Conservation (phyloP, 345 rosid genomes). For the Cardamine chenopodiifolia region DNA sequence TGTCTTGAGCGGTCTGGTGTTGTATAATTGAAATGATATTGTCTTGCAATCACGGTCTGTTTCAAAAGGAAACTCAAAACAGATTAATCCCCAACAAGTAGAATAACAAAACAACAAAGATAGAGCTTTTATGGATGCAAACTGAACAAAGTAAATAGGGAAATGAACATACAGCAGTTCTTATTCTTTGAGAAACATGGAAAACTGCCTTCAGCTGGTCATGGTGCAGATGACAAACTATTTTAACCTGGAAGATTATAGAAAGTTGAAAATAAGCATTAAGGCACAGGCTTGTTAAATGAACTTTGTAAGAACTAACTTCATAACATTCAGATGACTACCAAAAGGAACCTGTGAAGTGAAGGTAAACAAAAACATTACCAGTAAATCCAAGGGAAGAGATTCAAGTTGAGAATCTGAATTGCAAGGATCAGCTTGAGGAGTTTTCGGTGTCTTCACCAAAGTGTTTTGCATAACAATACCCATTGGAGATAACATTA, state of each 20-base stretch:
- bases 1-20: constrained; percentile 92
- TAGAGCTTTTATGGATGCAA: constrained; percentile 5
- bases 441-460: constrained; percentile 76
- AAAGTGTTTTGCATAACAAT: constrained; percentile 53
- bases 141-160: neutral
- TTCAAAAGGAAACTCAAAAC: constrained; percentile 25
- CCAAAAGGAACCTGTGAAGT: neutral
- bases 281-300: neutral
- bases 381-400: constrained; percentile 91
- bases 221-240: constrained; percentile 91
- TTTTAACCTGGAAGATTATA: constrained; percentile 61
- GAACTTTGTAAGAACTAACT: neutral
- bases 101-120: neutral
- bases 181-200: constrained; percentile 80
- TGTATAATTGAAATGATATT: constrained; percentile 82
- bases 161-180: constrained; percentile 65
- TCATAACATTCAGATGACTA: neutral
- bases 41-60: constrained; percentile 80
- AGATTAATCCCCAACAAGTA: constrained; percentile 1
- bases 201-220: constrained; percentile 89
- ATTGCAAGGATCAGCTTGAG: constrained; percentile 51
- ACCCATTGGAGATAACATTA: constrained; percentile 68
- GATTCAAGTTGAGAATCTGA: constrained; percentile 79
- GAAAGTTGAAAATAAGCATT: constrained; percentile 29
- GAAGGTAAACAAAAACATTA: constrained; percentile 23